Percentiles rank a stretch among this genome's conserved stretches.
These are phyloP conservation scores for Vaccinium macrocarpon DNA, from an alignment of 148 eudicot genomes.

Conservation along the genomic window DNA sequence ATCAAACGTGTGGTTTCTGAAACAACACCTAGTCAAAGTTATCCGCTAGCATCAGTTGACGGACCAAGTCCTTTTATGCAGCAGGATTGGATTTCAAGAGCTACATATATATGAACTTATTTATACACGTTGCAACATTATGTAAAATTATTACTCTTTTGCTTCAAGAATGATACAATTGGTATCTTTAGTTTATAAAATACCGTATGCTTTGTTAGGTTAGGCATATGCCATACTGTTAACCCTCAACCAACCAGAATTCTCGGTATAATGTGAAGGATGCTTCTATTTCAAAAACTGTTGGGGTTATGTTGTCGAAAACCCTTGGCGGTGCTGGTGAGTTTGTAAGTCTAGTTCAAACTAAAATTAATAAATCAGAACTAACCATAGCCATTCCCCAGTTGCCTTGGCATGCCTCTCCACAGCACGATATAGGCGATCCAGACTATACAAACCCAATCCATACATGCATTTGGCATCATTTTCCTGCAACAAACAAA, in stretches of 20 bases:
- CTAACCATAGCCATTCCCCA: conserved; percentile 94
- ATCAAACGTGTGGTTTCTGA: not conserved
- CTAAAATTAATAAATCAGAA: conserved; percentile 13
- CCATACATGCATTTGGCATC: conserved; percentile 88
- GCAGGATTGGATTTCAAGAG: not conserved
- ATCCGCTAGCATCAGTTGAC: not conserved
- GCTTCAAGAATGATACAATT: not conserved
- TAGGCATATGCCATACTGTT: not conserved
- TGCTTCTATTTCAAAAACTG: not conserved
- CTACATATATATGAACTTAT: not conserved
- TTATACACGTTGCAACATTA: not conserved
- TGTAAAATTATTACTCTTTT: not conserved
- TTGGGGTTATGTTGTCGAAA: not conserved
- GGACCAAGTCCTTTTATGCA: not conserved
- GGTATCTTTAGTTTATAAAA: not conserved
- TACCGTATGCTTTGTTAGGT: not conserved
- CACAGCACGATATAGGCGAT: conserved; percentile 74
- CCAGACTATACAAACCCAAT: conserved; percentile 69
- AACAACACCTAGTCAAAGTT: not conserved
- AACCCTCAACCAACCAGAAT: not conserved
- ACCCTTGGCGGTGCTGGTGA: not conserved
- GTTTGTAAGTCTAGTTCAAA: not conserved
- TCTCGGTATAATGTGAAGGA: not conserved
- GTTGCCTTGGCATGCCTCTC: conserved; percentile 84
- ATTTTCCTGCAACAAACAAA: conserved; percentile 48